These are phyloP conservation scores for Cyberlindnera petersonii DNA, from an alignment of 805 yeast species.

Conservation along the genomic window DNA sequence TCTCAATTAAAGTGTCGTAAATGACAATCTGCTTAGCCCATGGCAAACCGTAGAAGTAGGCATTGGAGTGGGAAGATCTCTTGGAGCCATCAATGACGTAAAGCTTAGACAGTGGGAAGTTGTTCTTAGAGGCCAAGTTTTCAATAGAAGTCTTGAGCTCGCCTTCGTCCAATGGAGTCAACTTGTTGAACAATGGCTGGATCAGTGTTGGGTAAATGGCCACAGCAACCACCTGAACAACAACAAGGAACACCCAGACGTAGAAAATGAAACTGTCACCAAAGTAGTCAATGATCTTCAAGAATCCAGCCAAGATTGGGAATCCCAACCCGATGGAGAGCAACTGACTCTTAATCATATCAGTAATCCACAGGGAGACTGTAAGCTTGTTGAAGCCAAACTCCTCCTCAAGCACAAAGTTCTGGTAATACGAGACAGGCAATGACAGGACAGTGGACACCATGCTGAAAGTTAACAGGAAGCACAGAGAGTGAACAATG, in stretches of 20 bases:
- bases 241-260: conserved; percentile 65
- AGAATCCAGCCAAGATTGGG: conserved; percentile 69
- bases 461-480: conserved; percentile 48
- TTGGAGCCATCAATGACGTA: conserved; percentile 96
- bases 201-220: conserved; percentile 80
- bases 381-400: conserved; percentile 93
- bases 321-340: conserved; percentile 59
- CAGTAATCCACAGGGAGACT: conserved; percentile 63
- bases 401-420: conserved; percentile 87
- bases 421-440: conserved; percentile 71
- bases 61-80: conserved; percentile 94
- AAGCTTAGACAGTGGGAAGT: conserved; percentile 82
- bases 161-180: conserved; percentile 86
- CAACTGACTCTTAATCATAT: conserved; percentile 56
- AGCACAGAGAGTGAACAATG: conserved; percentile 68
- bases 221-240: conserved; percentile 68
- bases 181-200: conserved; percentile 89
- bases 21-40: conserved; percentile 96
- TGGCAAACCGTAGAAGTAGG: conserved; percentile 93
- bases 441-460: conserved; percentile 51
- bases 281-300: conserved; percentile 75
- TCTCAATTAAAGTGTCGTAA: conserved; percentile 84
- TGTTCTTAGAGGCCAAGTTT: conserved; percentile 64
- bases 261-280: conserved; percentile 82
- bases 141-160: conserved; percentile 81